A percentile compares a stretch with the other conserved stretches of the same genome.
These are phyloP conservation scores for Fusarium falciforme DNA, from an alignment of 2,329 filamentous ascomycete genomes.

Conservation along the genomic window DNA sequence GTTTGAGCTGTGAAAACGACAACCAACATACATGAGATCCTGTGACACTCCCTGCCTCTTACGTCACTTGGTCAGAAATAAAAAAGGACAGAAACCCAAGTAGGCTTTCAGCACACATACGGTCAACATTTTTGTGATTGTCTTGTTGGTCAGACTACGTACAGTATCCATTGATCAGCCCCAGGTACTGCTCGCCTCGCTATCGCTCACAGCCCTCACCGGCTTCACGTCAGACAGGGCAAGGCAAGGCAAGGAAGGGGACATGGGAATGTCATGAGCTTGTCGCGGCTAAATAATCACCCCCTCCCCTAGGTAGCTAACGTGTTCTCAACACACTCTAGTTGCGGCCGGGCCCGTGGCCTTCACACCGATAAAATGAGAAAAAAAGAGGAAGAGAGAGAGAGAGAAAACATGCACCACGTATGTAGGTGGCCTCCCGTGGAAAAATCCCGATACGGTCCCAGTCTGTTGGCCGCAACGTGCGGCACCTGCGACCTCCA, in stretches of 20 bases:
- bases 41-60: conserved; percentile 14
- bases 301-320: neutral
- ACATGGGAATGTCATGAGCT: conserved; percentile 1
- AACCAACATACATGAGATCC: conserved; percentile 27
- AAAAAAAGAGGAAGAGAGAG: neutral
- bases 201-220: neutral
- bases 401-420: neutral
- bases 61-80: conserved; percentile 9
- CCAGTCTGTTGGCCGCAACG: conserved; percentile 40
- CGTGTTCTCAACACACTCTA: conserved; percentile 29
- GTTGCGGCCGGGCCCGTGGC: conserved; percentile 10
- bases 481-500: conserved; percentile 28
- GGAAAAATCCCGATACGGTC: conserved; percentile 27
- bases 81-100: neutral
- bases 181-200: neutral
- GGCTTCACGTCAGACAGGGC: neutral
- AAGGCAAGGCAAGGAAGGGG: neutral
- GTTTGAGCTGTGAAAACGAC: conserved; percentile 21
- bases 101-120: neutral
- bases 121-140: neutral
- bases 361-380: conserved; percentile 5
- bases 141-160: neutral
- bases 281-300: conserved; percentile 1
- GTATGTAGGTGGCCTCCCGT: conserved; percentile 10
- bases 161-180: neutral